Base-by-base conservation (phyloP, 768 basidiomycete genomes). In the Kwoniella dendrophila region DNA sequence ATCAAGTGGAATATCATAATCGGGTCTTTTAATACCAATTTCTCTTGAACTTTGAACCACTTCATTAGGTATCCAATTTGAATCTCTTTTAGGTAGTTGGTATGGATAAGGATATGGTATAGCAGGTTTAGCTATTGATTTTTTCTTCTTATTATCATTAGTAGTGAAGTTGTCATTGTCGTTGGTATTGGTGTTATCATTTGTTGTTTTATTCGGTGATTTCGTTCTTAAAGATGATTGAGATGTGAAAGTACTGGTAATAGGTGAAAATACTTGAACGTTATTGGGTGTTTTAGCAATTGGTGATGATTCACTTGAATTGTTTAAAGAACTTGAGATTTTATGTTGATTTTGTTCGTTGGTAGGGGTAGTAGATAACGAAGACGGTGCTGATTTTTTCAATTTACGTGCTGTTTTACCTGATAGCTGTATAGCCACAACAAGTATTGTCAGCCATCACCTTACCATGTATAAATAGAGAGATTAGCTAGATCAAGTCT, bases 381-480 rank as follows among this genome's bases (percentile, higher is more conserved):
- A 20, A 34, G 24, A 14, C 12, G 56, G n/a, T 30, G 56, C 12
- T 58, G 22, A 36, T 6, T 16, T 4, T 58, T 58, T 48, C 3
- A 47, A 12, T 33, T 58, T 60, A 24, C 59, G 59, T 18, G 50
- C 51, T 41, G 51, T 60, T 32, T 44, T 41, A 5, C 51, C 59
- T 30, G 59, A 60, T 18, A 40, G 48, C 59, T 60, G 57, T 24
- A 26, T 14, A 40, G 52, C n/a, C 10, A n/a, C n/a, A n/a, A n/a
- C n/a, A n/a, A n/a, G n/a, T n/a, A n/a, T n/a, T n/a, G n/a, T n/a
- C n/a, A n/a, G n/a, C n/a, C n/a, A n/a, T n/a, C n/a, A n/a, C n/a
- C n/a, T n/a, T n/a, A n/a, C n/a, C n/a, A n/a, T n/a, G n/a, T n/a
- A n/a, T n/a, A n/a, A n/a, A n/a, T n/a, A n/a, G n/a, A n/a, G n/a